Percentiles rank a stretch among this genome's conserved stretches.
Evolutionary conservation across 768 basidiomycete genomes (phyloP).

Genomic region (Agrocybe pediades): DNA sequence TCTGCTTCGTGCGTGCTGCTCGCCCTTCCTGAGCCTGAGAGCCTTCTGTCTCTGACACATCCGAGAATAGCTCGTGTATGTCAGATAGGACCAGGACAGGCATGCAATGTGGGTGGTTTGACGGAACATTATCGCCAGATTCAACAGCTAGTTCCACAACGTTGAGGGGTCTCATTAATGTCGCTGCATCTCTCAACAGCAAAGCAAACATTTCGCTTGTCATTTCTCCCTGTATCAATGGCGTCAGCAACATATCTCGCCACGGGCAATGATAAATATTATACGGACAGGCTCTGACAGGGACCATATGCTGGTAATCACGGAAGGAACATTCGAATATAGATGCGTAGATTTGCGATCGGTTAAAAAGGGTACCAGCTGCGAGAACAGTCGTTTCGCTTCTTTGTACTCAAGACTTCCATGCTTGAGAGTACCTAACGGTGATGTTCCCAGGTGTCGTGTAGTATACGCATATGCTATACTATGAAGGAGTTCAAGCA

Average conservation of each 20-base stretch:
- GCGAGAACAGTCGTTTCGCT: conserved; percentile 48
- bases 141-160: conserved; percentile 26
- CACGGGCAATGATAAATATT: background rate
- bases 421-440: conserved; percentile 45
- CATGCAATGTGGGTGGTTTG: conserved; percentile 39
- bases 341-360: conserved; percentile 60
- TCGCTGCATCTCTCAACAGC: conserved; percentile 56
- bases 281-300: conserved; percentile 55
- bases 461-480: conserved; percentile 70
- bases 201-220: conserved; percentile 47
- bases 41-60: background rate
- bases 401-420: conserved; percentile 47
- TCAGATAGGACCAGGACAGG: conserved; percentile 59
- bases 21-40: conserved; percentile 1
- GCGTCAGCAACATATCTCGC: conserved; percentile 5
- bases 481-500: conserved; percentile 34
- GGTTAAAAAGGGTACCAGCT: conserved; percentile 64
- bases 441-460: conserved; percentile 61
- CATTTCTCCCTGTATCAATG: conserved; percentile 31
- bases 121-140: conserved; percentile 21
- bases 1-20: conserved; percentile 14
- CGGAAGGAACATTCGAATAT: conserved; percentile 49
- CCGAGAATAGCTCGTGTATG: conserved; percentile 43
- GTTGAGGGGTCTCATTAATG: conserved; percentile 52
- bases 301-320: conserved; percentile 69